These are phyloP conservation scores for Scedosporium apiospermum DNA, from an alignment of 2,329 filamentous ascomycete species.

Conservation along the genomic window DNA sequence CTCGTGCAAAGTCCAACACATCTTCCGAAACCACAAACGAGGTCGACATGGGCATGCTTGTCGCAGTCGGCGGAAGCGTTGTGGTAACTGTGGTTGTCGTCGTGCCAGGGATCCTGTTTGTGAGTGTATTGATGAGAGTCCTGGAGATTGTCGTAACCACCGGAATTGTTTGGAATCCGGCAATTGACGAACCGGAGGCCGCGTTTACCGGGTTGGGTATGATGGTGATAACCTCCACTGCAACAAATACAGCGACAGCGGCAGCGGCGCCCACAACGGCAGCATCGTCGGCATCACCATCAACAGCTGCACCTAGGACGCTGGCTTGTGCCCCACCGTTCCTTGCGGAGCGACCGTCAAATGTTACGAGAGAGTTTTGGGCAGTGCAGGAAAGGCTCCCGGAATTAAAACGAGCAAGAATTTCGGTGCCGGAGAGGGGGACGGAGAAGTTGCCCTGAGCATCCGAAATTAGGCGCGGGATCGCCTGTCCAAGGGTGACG, in stretches of 20 bases:
- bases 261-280: slow-evolving; percentile 1
- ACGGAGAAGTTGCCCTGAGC: slow-evolving; percentile 64
- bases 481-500: slow-evolving; percentile 71
- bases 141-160: slow-evolving; percentile 7
- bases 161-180: slow-evolving; percentile 4
- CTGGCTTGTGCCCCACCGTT: slow-evolving; percentile 18
- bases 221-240: slow-evolving; percentile 8
- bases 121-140: slow-evolving; percentile 2
- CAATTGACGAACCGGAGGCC: not conserved
- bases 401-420: slow-evolving; percentile 68
- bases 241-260: slow-evolving; percentile 5
- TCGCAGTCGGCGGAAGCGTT: slow-evolving; percentile 3
- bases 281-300: slow-evolving; percentile 2
- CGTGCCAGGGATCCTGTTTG: slow-evolving; percentile 6
- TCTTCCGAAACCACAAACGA: slow-evolving; percentile 43
- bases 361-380: slow-evolving; percentile 82
- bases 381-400: slow-evolving; percentile 70
- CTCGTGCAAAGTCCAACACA: slow-evolving; percentile 53
- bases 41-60: not conserved
- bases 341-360: slow-evolving; percentile 48
- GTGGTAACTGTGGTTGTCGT: slow-evolving; percentile 6
- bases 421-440: slow-evolving; percentile 56
- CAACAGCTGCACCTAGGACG: slow-evolving; percentile 14
- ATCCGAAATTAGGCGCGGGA: slow-evolving; percentile 63
- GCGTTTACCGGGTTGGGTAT: slow-evolving; percentile 3